Percentiles rank a stretch among this genome's conserved stretches.
Conservation (phyloP, 139 green algal species). For the Volvox africanus region DNA sequence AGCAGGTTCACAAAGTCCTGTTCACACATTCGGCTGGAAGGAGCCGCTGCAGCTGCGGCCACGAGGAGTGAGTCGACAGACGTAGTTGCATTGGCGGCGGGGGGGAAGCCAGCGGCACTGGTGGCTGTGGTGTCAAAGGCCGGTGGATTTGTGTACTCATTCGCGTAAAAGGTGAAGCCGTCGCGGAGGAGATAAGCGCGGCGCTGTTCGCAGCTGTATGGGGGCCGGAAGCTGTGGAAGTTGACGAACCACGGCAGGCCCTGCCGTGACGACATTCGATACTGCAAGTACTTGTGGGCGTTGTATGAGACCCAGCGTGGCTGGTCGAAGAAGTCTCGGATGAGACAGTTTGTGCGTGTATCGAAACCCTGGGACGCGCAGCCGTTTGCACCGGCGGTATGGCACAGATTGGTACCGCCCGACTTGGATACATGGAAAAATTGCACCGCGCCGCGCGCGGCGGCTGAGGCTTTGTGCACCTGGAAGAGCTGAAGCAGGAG, state of each 20-base stretch:
- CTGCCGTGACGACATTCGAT: conserved; percentile 35
- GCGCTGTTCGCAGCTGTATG: conserved; percentile 28
- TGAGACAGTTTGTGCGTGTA: conserved; percentile 55
- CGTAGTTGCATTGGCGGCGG: background rate
- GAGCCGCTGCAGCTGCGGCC: background rate
- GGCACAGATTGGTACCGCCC: conserved; percentile 62
- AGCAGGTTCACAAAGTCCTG: conserved; percentile 61
- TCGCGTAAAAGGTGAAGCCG: conserved; percentile 58
- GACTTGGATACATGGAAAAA: conserved; percentile 67
- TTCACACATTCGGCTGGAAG: conserved; percentile 35
- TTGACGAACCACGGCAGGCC: conserved; percentile 58
- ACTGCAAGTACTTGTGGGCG: conserved; percentile 51
- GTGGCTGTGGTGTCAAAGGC: background rate
- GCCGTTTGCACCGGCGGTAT: conserved; percentile 50
- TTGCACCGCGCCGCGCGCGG: conserved; percentile 45
- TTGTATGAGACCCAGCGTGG: conserved; percentile 53
- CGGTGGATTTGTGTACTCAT: conserved; percentile 56
- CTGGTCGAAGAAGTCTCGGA: conserved; percentile 48
- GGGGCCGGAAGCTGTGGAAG: conserved; percentile 45
- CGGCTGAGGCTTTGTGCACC: conserved; percentile 45
- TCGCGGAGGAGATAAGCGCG: conserved; percentile 31
- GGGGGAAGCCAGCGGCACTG: background rate
- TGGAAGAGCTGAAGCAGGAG: conserved; percentile 56
- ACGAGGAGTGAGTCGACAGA: background rate
- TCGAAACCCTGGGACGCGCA: conserved; percentile 54